phyloP scores from a whole-genome alignment of 441 rosid genomes.

The Daphne laureola region DNA sequence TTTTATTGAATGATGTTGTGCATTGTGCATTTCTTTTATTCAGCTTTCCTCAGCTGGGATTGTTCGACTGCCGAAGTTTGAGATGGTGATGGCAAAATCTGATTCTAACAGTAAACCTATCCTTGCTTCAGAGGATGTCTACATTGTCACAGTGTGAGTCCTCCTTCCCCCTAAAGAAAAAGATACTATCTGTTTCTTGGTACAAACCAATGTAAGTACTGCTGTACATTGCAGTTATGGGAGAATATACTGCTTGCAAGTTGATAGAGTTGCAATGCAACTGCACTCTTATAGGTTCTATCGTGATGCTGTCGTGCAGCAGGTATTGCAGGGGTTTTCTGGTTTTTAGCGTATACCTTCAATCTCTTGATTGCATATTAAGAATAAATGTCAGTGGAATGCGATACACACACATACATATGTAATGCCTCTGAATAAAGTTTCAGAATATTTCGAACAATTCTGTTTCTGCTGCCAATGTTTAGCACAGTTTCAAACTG shows the following conservation, averaged over 20 bases:
- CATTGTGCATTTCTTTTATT: conserved; percentile 21
- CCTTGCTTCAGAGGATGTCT: conserved; percentile 78
- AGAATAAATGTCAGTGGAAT: too few relatives aligned
- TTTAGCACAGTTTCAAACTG: too few relatives aligned
- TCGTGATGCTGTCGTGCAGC: conserved; percentile 93
- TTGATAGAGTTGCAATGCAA: conserved; percentile 94
- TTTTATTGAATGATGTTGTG: not conserved
- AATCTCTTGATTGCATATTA: not conserved
- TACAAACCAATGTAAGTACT: conserved; percentile 8
- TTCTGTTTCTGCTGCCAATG: too few relatives aligned
- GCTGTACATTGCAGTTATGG: conserved; percentile 63
- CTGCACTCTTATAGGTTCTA: conserved; percentile 88
- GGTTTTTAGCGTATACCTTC: not conserved
- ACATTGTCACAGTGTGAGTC: conserved; percentile 81
- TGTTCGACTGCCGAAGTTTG: conserved; percentile 88
- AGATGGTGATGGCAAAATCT: conserved; percentile 85
- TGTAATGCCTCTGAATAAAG: too few relatives aligned
- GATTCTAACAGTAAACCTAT: conserved; percentile 88
- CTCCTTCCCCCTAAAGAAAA: conserved; percentile 4
- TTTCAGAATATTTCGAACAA: too few relatives aligned
- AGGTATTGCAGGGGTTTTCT: conserved; percentile 32
- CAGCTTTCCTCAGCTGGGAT: conserved; percentile 95
- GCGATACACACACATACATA: too few relatives aligned
- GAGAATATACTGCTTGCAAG: conserved; percentile 95
- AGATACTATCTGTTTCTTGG: conserved; percentile 4